Base-by-base conservation (phyloP, 768 basidiomycete species). In the Glaciozyma martinii region DNA sequence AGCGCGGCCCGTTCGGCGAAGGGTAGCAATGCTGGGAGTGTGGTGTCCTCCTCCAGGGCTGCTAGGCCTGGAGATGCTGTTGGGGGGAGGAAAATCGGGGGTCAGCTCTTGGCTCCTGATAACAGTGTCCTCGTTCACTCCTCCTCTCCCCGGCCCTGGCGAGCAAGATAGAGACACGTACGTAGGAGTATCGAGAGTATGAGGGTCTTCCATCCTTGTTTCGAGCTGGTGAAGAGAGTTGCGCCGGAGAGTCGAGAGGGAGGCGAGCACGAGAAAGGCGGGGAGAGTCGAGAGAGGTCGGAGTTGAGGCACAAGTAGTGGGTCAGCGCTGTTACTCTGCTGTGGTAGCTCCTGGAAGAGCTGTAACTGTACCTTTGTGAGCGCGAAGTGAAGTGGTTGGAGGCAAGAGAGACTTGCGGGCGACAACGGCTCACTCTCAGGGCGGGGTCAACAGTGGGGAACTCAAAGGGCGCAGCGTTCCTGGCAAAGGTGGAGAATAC, bases 21-120 rank as follows among this genome's bases (percentile, higher is more conserved):
- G 53, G 33, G 29, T 37, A 8, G 53, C 53, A 29, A 55, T 55
- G 27, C 29, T 30, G 53, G 53, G 53, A 6, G 12, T 30, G 53
- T 55, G 27, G 27, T 23, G 21, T 55, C n/a, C n/a, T n/a, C n/a
- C n/a, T n/a, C 29, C 33, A 55, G 53, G 53, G 53, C 53, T 55
- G 18, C 53, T 25, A 55, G 53, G 53, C n/a, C 53, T 23, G n/a
- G 53, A 55, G 27, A 37, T 29, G 21, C 53, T 55, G 53, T 37
- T 18, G n/a, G 53, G n/a, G 53, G 19, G 53, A 29, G 53, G 29
- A 19, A 19, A 55, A 5, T 16, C 25, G 5, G 23, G 53, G 44
- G 46, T 47, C 21, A 47, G 46, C 46, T 43, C 46, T n/a, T 47
- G 46, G 46, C 46, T 47, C 46, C 21, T 47, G 46, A 47, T 47